Percentiles rank a stretch among this genome's conserved stretches.
Conservation (phyloP, 2,329 filamentous ascomycete genomes). For the Scedosporium dehoogii region DNA sequence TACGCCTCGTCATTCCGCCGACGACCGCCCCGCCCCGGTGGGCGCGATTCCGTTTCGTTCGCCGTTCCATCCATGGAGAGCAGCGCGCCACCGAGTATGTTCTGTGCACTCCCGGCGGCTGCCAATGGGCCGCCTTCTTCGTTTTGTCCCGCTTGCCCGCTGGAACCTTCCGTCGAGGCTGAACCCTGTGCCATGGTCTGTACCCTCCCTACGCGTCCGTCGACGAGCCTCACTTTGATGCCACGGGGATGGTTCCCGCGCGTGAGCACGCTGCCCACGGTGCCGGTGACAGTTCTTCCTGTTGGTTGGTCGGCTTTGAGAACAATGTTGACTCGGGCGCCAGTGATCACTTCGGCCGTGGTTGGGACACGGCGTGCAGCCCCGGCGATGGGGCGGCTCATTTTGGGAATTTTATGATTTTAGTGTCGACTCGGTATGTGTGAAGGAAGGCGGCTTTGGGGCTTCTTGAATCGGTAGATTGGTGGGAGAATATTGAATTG, state of each 20-base stretch:
- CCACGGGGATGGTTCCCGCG: slow-evolving; percentile 65
- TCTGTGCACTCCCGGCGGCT: slow-evolving; percentile 13
- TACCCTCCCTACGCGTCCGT: slow-evolving; percentile 65
- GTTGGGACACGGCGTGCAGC: slow-evolving; percentile 27
- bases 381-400: neutral
- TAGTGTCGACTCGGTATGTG: too few relatives aligned
- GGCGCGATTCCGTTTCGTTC: slow-evolving; percentile 16
- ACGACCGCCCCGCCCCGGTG: slow-evolving; percentile 22
- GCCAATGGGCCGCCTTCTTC: slow-evolving; percentile 9
- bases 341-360: slow-evolving; percentile 43
- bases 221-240: slow-evolving; percentile 65
- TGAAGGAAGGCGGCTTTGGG: too few relatives aligned
- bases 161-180: neutral
- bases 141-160: neutral
- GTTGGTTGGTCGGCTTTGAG: slow-evolving; percentile 69
- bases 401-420: neutral
- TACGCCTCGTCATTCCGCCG: slow-evolving; percentile 25
- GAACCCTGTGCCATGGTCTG: slow-evolving; percentile 42
- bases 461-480: too few relatives aligned
- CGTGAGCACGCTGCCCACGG: slow-evolving; percentile 59
- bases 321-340: slow-evolving; percentile 59
- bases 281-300: slow-evolving; percentile 58
- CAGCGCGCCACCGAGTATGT: neutral
- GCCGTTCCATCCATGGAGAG: slow-evolving; percentile 13
- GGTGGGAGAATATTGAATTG: too few relatives aligned